Percentiles rank a stretch among this genome's conserved stretches.
Evolutionary conservation across 192 early-diverging fungal species (phyloP).

Genomic region (Entomortierella parvispora): DNA sequence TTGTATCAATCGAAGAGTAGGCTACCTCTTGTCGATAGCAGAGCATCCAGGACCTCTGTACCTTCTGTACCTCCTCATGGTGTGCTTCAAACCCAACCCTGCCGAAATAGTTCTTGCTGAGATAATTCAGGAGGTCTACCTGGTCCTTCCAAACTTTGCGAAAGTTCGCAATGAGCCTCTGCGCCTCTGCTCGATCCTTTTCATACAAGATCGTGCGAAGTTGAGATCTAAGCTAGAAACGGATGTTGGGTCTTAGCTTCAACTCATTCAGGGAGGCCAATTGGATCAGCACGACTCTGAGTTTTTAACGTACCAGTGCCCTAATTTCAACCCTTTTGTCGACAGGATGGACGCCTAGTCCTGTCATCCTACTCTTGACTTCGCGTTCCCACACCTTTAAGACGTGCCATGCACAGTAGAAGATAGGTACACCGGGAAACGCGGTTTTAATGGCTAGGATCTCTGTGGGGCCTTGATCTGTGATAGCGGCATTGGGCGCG

Average conservation of each 20-base stretch:
- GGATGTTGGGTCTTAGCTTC: no score
- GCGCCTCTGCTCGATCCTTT: neutral
- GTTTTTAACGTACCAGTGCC: no score
- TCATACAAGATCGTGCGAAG: slow-evolving; percentile 10
- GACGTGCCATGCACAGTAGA: slow-evolving; percentile 29
- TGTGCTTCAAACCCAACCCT: slow-evolving; percentile 4
- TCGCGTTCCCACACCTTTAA: slow-evolving; percentile 10
- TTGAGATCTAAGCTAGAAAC: neutral
- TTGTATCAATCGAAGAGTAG: slow-evolving; percentile 13
- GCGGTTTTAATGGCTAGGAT: slow-evolving; percentile 8
- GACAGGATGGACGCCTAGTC: neutral
- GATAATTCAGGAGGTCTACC: neutral
- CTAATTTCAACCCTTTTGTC: neutral
- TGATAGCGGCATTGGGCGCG: slow-evolving; percentile 6
- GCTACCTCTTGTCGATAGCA: slow-evolving; percentile 10
- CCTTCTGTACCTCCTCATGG: no score
- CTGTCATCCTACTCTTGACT: neutral
- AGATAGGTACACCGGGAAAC: neutral
- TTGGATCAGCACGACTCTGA: no score
- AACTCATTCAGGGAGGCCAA: no score
- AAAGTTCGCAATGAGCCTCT: neutral
- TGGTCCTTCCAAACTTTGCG: neutral
- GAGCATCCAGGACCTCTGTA: slow-evolving; percentile 25
- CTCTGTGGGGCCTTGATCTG: slow-evolving; percentile 20
- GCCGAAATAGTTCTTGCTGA: slow-evolving; percentile 24